Evolutionary conservation across 257 asterid genomes (phyloP).

Genomic region (Ajuga chamaepitys): DNA sequence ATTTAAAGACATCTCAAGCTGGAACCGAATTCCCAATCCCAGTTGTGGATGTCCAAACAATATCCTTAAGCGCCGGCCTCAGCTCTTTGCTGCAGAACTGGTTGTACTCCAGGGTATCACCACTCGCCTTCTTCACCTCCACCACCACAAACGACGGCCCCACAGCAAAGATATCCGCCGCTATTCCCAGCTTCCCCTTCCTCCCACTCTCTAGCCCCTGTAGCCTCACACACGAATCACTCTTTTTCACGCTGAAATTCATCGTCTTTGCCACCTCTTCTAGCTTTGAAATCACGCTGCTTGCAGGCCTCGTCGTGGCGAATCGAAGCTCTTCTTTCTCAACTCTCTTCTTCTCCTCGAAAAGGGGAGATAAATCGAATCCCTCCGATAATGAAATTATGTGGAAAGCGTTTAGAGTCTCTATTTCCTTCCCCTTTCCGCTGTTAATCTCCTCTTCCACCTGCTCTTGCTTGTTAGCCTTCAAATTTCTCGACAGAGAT

Average conservation of each 20-base stretch:
- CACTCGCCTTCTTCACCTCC: constrained; percentile 69
- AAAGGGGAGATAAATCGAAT: constrained; percentile 49
- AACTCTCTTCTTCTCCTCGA: constrained; percentile 43
- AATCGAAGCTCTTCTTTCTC: constrained; percentile 51
- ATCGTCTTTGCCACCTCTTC: constrained; percentile 55
- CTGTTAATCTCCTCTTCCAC: constrained; percentile 1
- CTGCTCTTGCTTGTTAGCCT: constrained; percentile 20
- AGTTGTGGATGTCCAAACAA: constrained; percentile 48
- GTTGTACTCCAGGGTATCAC: constrained; percentile 63
- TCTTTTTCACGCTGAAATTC: constrained; percentile 60
- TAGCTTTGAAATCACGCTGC: constrained; percentile 59
- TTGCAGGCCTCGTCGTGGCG: constrained; percentile 54
- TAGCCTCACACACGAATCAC: constrained; percentile 54
- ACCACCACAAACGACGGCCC: constrained; percentile 53
- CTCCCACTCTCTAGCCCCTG: constrained; percentile 55
- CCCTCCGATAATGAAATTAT: constrained; percentile 61
- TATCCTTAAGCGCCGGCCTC: constrained; percentile 60
- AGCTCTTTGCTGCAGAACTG: constrained; percentile 67
- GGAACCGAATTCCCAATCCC: constrained; percentile 29
- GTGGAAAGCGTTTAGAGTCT: constrained; percentile 57
- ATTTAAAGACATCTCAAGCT: constrained; percentile 11
- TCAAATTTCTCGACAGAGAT: constrained; percentile 9
- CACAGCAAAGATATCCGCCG: constrained; percentile 53
- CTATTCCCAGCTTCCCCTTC: constrained; percentile 66
- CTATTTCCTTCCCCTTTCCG: constrained; percentile 32